Conservation (phyloP, 2,329 filamentous ascomycete genomes). For the Xylaria arbuscula region DNA sequence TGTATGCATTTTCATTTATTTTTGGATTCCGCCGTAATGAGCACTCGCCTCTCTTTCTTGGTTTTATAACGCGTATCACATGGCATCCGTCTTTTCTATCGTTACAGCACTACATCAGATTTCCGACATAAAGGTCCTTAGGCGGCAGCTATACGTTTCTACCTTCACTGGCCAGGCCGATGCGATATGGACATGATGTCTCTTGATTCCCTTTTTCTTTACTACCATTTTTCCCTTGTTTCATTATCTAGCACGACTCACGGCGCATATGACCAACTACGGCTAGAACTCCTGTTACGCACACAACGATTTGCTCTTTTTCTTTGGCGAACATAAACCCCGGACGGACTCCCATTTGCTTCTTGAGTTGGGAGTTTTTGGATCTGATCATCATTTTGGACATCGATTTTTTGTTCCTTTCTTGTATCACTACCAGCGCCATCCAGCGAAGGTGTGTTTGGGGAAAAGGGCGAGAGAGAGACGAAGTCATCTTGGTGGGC, state of each 20-base stretch:
- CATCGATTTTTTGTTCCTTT: constrained; percentile 29
- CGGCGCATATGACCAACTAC: constrained; percentile 48
- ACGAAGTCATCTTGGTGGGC: constrained; percentile 25
- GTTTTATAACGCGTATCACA: constrained; percentile 26
- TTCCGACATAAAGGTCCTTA: constrained; percentile 13
- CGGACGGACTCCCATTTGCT: constrained; percentile 28
- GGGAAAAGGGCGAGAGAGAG: constrained; percentile 30
- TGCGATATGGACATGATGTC: constrained; percentile 20
- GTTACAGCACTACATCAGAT: constrained; percentile 1
- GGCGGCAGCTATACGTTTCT: constrained; percentile 9
- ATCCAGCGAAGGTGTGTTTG: constrained; percentile 34
- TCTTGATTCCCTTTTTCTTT: constrained; percentile 33
- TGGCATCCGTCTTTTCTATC: constrained; percentile 24
- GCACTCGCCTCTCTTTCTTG: constrained; percentile 25
- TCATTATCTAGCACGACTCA: constrained; percentile 46
- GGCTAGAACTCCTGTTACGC: constrained; percentile 45
- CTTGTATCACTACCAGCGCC: constrained; percentile 37
- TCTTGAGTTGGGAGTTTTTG: constrained; percentile 31
- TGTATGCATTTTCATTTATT: constrained; percentile 24
- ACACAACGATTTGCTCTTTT: constrained; percentile 37
- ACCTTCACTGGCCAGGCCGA: constrained; percentile 13
- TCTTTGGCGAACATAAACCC: constrained; percentile 31
- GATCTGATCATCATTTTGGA: constrained; percentile 39
- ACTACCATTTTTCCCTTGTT: constrained; percentile 39
- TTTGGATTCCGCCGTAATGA: constrained; percentile 16